These are phyloP conservation scores for Rhizoclosmatium globosum DNA, from an alignment of 192 early-diverging fungal species.

Conservation along the genomic window DNA sequence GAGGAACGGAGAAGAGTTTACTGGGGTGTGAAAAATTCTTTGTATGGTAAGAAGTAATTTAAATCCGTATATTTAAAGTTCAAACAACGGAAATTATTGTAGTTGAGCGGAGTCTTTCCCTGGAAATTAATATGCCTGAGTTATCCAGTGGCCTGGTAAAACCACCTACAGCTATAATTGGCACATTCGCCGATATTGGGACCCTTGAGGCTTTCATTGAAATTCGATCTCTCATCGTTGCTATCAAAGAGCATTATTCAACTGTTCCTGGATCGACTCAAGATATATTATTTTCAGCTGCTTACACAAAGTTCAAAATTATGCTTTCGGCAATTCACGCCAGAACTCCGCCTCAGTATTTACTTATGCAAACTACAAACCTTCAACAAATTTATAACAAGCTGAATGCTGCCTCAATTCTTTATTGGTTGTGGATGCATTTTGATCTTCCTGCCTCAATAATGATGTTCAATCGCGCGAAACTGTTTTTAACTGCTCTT, in stretches of 20 bases:
- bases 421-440: background rate
- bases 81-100: background rate
- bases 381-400: too few relatives aligned
- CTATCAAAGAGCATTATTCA: background rate
- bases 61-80: background rate
- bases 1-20: slow-evolving; percentile 8
- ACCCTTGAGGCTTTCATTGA: too few relatives aligned
- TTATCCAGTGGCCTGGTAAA: too few relatives aligned
- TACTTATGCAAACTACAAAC: background rate
- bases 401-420: background rate
- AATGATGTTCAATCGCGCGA: slow-evolving; percentile 8
- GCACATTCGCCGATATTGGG: too few relatives aligned
- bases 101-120: too few relatives aligned
- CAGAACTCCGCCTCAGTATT: background rate
- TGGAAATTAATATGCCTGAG: too few relatives aligned
- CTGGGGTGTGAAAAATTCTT: background rate
- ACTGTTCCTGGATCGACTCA: background rate
- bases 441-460: background rate
- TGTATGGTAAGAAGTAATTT: too few relatives aligned
- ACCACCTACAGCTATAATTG: too few relatives aligned
- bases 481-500: background rate
- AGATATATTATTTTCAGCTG: background rate
- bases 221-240: background rate
- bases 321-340: background rate
- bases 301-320: background rate